Conservation (phyloP, 2,329 filamentous ascomycete species). For the Colletotrichum sansevieriae region DNA sequence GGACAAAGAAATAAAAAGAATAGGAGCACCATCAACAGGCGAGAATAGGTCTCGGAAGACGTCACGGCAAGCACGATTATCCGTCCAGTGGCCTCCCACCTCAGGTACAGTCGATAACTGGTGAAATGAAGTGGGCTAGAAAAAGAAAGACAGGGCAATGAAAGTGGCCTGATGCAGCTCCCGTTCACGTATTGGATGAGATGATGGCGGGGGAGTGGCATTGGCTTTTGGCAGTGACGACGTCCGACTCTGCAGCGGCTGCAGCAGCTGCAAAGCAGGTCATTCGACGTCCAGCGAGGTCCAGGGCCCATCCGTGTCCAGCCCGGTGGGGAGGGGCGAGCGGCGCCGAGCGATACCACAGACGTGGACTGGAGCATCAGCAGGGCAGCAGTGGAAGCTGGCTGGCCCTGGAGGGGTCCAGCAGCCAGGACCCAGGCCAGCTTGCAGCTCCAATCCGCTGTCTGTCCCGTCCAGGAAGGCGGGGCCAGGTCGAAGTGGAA, state of each 20-base stretch:
- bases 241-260: slow-evolving; percentile 4
- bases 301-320: slow-evolving; percentile 14
- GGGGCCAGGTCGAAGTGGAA: neutral
- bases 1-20: neutral
- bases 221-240: slow-evolving; percentile 21
- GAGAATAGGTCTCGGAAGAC: slow-evolving; percentile 21
- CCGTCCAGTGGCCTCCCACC: slow-evolving; percentile 6
- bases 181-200: slow-evolving; percentile 32
- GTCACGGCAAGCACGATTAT: slow-evolving; percentile 31
- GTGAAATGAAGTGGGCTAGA: slow-evolving; percentile 14
- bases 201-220: slow-evolving; percentile 39
- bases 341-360: slow-evolving; percentile 7
- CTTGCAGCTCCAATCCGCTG: slow-evolving; percentile 2
- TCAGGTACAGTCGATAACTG: neutral
- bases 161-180: slow-evolving; percentile 41
- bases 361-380: slow-evolving; percentile 1
- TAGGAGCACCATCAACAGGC: neutral
- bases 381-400: neutral
- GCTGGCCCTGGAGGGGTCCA: no score
- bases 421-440: no score
- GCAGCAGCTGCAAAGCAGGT: neutral
- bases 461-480: slow-evolving; percentile 1
- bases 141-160: slow-evolving; percentile 24
- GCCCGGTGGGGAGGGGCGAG: slow-evolving; percentile 16
- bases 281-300: slow-evolving; percentile 8